Percentiles rank a stretch among this genome's conserved stretches.
phyloP scores from a whole-genome alignment of 192 early-diverging fungal species.

The Phycomyces blakesleeanus region DNA sequence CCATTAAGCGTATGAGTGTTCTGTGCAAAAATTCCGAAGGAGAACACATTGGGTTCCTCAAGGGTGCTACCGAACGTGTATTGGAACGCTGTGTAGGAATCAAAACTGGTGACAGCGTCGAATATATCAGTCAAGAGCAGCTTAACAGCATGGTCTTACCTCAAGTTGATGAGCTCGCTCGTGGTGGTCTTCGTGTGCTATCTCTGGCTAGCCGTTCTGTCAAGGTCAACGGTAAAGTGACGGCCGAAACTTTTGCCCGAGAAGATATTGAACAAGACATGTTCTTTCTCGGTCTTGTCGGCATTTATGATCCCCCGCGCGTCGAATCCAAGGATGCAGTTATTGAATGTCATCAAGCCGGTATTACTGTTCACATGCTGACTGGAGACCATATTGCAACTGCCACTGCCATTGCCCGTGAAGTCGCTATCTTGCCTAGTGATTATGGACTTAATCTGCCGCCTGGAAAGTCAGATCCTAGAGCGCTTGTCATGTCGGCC shows the following conservation, averaged over 20 bases:
- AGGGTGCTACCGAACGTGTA: slow-evolving; percentile 92
- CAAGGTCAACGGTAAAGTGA: slow-evolving; percentile 23
- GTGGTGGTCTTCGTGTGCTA: slow-evolving; percentile 77
- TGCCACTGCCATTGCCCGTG: slow-evolving; percentile 85
- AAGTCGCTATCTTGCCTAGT: slow-evolving; percentile 74
- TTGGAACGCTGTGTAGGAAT: slow-evolving; percentile 62
- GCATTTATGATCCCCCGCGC: slow-evolving; percentile 90
- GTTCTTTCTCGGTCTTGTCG: slow-evolving; percentile 83
- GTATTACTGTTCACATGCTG: slow-evolving; percentile 93
- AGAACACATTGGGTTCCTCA: slow-evolving; percentile 62
- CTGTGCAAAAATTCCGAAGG: slow-evolving; percentile 46
- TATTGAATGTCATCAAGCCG: slow-evolving; percentile 80
- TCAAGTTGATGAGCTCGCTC: slow-evolving; percentile 69
- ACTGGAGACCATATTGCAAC: slow-evolving; percentile 93
- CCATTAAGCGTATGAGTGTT: slow-evolving; percentile 90
- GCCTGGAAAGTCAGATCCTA: slow-evolving; percentile 38
- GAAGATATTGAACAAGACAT: slow-evolving; percentile 68
- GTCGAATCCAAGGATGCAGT: slow-evolving; percentile 63
- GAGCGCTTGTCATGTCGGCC: slow-evolving; percentile 74
- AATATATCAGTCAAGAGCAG: slow-evolving; percentile 1
- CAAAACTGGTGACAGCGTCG: slow-evolving; percentile 39
- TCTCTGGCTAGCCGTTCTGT: slow-evolving; percentile 69
- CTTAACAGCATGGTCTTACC: slow-evolving; percentile 50
- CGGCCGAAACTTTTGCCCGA: slow-evolving; percentile 38
- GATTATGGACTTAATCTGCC: neutral